Percentiles rank a stretch among this genome's conserved stretches.
phyloP scores from a whole-genome alignment of 1,284 basidiomycete species.

The Cerioporus squamosus region DNA sequence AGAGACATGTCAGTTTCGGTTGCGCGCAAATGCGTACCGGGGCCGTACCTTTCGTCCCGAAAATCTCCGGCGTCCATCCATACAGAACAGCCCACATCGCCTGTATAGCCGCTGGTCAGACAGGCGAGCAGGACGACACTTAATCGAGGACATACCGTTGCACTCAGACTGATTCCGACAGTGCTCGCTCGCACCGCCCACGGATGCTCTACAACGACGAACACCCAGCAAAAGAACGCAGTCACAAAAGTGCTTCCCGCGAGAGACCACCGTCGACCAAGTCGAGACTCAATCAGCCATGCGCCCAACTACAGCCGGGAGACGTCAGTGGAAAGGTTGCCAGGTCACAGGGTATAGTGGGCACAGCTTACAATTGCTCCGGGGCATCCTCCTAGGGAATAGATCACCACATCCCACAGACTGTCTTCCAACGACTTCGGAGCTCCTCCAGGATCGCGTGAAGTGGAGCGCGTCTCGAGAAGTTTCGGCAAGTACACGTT shows the following conservation, averaged over 20 bases:
- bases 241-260: constrained; percentile 85
- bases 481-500: constrained; percentile 95
- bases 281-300: constrained; percentile 79
- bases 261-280: constrained; percentile 83
- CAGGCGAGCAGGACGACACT: background rate
- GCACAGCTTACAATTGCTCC: constrained; percentile 74
- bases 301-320: constrained; percentile 75
- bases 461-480: constrained; percentile 61
- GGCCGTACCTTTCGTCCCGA: constrained; percentile 71
- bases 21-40: background rate
- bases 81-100: constrained; percentile 93
- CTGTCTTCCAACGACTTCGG: constrained; percentile 64
- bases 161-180: constrained; percentile 81
- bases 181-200: constrained; percentile 77
- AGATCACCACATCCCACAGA: constrained; percentile 84
- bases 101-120: constrained; percentile 36
- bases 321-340: background rate
- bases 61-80: constrained; percentile 92
- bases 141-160: constrained; percentile 59
- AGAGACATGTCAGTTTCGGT: background rate
- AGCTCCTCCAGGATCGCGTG: constrained; percentile 34
- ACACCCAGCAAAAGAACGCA: constrained; percentile 76
- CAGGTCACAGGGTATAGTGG: too few relatives aligned
- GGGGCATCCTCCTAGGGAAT: constrained; percentile 85
- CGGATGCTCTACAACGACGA: constrained; percentile 65